These are phyloP conservation scores for Begonia loranthoides DNA, from an alignment of 306 rosid species.

Conservation along the genomic window DNA sequence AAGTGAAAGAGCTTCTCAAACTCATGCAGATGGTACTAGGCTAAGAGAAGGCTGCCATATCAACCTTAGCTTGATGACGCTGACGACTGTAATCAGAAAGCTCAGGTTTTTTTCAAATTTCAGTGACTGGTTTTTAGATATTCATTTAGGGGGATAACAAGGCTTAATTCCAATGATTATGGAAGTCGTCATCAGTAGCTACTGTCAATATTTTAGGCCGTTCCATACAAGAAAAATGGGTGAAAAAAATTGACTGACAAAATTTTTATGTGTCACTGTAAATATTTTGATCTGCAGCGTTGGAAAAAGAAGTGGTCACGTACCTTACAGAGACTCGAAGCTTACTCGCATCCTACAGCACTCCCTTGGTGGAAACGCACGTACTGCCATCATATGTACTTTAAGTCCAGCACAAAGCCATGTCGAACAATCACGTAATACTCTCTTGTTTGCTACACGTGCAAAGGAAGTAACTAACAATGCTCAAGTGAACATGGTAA, in stretches of 20 bases:
- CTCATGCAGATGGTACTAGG: constrained; percentile 95
- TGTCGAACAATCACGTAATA: constrained; percentile 92
- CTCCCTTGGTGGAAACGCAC: constrained; percentile 98
- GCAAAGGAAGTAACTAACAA: constrained; percentile 97
- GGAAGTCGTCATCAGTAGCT: too few species aligned
- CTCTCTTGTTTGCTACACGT: constrained; percentile 87
- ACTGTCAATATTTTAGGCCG: too few species aligned
- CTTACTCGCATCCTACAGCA: constrained; percentile 97
- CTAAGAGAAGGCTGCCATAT: constrained; percentile 99
- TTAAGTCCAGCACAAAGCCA: constrained; percentile 91
- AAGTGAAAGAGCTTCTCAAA: constrained; percentile 97
- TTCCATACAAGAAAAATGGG: too few species aligned
- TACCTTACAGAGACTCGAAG: constrained; percentile 97
- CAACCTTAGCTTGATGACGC: constrained; percentile 98
- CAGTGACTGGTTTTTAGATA: too few species aligned
- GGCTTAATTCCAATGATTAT: too few species aligned
- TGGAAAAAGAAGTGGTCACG: constrained; percentile 88
- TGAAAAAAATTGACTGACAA: too few species aligned
- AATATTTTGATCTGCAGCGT: constrained; percentile 34
- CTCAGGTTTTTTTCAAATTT: constrained; percentile 39
- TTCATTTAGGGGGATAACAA: too few species aligned
- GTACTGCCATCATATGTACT: constrained; percentile 97
- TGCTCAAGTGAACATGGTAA: constrained; percentile 97
- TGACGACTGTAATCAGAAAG: constrained; percentile 97
- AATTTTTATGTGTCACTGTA: not conserved